Conservation (phyloP, 1,139 yeast species). For the Saccharomyces hybrid region DNA sequence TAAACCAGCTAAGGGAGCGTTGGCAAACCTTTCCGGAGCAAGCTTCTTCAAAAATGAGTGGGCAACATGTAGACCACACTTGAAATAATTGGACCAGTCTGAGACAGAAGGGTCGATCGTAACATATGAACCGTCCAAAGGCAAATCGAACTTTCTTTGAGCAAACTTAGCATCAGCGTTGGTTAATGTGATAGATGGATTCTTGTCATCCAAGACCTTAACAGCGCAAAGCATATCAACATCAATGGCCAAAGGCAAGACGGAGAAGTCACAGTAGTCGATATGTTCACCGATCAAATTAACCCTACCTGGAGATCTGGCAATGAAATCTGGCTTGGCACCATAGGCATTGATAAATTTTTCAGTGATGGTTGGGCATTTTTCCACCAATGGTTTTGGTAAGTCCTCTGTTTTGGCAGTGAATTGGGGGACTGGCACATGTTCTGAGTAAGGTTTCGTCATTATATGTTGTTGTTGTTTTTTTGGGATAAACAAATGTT, state of each 20-base stretch:
- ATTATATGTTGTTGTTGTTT: neutral
- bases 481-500: neutral
- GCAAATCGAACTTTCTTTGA: conserved; percentile 37
- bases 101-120: conserved; percentile 43
- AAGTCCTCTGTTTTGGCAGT: neutral
- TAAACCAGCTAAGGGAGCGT: conserved; percentile 37
- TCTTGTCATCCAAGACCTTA: conserved; percentile 24
- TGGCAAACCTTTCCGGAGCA: conserved; percentile 24
- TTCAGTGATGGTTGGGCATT: conserved; percentile 3
- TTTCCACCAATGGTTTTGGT: conserved; percentile 1
- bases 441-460: too few relatives aligned
- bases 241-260: conserved; percentile 67
- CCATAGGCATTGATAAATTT: conserved; percentile 10
- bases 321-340: conserved; percentile 33
- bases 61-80: conserved; percentile 59
- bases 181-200: conserved; percentile 35
- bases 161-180: conserved; percentile 40
- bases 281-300: conserved; percentile 71
- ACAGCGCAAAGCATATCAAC: conserved; percentile 57
- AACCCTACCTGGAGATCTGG: conserved; percentile 69
- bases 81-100: conserved; percentile 63
- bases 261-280: conserved; percentile 61
- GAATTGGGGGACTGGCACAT: conserved; percentile 8
- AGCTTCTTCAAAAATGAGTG: conserved; percentile 40
- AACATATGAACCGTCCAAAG: conserved; percentile 38